Base-by-base conservation (phyloP, 306 rosid genomes). In the Sicyos baderoa region DNA sequence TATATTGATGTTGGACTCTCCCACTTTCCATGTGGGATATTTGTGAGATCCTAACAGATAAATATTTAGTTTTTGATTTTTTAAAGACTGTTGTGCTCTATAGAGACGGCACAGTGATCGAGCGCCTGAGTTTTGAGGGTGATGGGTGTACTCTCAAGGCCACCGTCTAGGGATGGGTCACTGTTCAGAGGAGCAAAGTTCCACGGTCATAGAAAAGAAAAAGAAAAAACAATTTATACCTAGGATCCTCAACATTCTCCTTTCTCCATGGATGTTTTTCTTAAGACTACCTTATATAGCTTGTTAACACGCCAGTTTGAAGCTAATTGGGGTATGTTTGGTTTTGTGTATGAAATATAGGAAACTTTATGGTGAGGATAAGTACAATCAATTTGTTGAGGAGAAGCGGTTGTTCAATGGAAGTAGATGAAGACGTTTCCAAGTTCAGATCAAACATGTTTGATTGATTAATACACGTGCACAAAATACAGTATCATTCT, bases 291-390 rank as follows among this genome's bases (percentile, higher is more conserved):
- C 42, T 11, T 25, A 25, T 57, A 25, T 12, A 25, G 4, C 17
- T 57, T 21, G 10, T 56, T 12, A 11, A 6, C 5, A 18, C 4
- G 47, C 49, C 40, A 9, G 68, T 61, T 35, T n/a, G 48, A 59
- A 32, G 66, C 49, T 40, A 35, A 62, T 9, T 5, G 9, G 17
- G 48, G 51, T 5, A 17, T 63, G 9, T 17, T 9, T 63, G n/a
- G 4, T 42, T 63, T 42, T 42, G 10, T 63, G 11, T 42, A 42
- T 19, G 52, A 63, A 40, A 19, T 63, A 42, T 19, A 64, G 70
- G 53, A 64, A 64, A 12, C 32, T 64, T 42, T 64, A 64, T 64
- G 70, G 53, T 11, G 70, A 40, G 17, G 70, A 42, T 1, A 42
- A 64, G 11, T 64, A 64, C 35, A 4, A 40, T 64, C 32, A 42